phyloP scores from a whole-genome alignment of 768 basidiomycete species.

The Lactarius hatsudake region DNA sequence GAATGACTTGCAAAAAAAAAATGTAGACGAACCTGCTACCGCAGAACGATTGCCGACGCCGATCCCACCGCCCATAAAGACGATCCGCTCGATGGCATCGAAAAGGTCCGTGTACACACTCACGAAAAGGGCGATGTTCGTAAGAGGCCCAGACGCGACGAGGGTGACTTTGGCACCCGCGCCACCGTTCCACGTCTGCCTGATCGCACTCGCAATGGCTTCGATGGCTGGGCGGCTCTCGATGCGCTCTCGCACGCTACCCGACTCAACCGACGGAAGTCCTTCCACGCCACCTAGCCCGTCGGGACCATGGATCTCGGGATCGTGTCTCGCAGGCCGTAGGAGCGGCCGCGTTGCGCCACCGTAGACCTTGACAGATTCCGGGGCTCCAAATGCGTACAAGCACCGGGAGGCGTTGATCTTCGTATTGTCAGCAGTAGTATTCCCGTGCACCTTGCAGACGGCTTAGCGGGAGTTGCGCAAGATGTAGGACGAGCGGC shows the following conservation, averaged over 20 bases:
- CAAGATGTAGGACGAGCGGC: constrained; percentile 23
- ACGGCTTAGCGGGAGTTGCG: neutral
- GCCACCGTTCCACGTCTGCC: constrained; percentile 54
- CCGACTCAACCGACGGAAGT: constrained; percentile 50
- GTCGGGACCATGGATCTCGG: constrained; percentile 79
- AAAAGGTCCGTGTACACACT: constrained; percentile 47
- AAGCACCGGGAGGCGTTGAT: constrained; percentile 78
- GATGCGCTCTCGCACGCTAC: constrained; percentile 50
- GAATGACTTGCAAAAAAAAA: neutral
- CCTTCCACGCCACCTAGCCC: constrained; percentile 86
- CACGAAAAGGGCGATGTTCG: constrained; percentile 57
- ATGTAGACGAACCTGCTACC: constrained; percentile 55
- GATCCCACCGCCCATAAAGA: constrained; percentile 91
- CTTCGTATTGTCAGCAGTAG: constrained; percentile 55
- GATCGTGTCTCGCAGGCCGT: constrained; percentile 56
- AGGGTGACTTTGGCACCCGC: constrained; percentile 60
- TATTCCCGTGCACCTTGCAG: constrained; percentile 77
- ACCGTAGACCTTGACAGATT: constrained; percentile 56
- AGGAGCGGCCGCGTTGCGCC: constrained; percentile 73
- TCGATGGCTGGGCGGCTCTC: constrained; percentile 58
- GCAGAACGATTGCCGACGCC: constrained; percentile 80
- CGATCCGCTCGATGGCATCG: constrained; percentile 61
- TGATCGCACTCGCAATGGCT: constrained; percentile 61
- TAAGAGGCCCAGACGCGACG: constrained; percentile 81
- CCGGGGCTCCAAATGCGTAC: constrained; percentile 65